Base-by-base conservation (phyloP, 768 basidiomycete genomes). In the Boletus pseudopeckii region DNA sequence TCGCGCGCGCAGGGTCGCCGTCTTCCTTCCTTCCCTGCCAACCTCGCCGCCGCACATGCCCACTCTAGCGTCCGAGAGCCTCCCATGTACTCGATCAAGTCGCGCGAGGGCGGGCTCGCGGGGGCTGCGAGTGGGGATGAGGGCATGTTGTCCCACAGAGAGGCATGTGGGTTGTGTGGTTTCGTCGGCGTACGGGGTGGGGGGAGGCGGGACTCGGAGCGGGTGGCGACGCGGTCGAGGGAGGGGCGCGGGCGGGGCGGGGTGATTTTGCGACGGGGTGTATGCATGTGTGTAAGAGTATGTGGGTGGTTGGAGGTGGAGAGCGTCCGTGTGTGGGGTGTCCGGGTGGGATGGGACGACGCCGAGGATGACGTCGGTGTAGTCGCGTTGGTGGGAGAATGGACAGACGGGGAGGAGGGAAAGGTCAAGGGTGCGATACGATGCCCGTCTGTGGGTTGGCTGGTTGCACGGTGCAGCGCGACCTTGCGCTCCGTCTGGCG, bases 401-500 rank as follows among this genome's bases (percentile, higher is more conserved):
- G 44, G 5, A 46, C 10, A 2, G 58, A 48, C 0, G 59, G 39
- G 26, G 56, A 68, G 6, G 65, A 69, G 57, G 41, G 49, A 22
- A 57, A 22, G 17, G 60, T 53, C 17, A 65, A 54, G 1, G 50
- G 48, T 20, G 48, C 30, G 9, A 30, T 32, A 7, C 63, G 63
- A 36, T 66, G 56, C 2, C 15, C 41, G 8, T 70, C 65, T 20
- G 37, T 45, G 34, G 65, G 54, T 8, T 63, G 57, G 7, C n/a
- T 58, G 1, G 58, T 57, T 13, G 69, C 70, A 50, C 72, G 77
- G 57, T 73, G 71, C 44, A 79, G 70, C 24, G 80, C 79, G 26
- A 77, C 74, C 62, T 80, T 80, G 61, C 82, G 80, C 59, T 84
- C 82, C 38, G 81, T 71, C 55, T 70, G 68, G 13, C 68, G 69